Conservation (phyloP, 805 yeast genomes). For the Monosporozyma unispora region DNA sequence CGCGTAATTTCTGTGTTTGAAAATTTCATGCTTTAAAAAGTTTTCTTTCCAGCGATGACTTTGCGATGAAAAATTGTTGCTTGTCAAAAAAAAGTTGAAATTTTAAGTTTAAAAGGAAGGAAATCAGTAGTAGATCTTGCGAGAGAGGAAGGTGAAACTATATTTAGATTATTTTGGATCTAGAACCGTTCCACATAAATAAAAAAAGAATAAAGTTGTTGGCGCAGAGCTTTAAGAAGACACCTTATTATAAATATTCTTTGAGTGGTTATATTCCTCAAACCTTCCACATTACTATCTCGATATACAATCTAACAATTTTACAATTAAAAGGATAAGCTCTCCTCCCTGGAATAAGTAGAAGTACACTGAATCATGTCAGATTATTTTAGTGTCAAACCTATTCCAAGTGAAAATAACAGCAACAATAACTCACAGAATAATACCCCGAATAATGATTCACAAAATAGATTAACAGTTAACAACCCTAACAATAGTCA, state of each 20-base stretch:
- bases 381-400: constrained; percentile 18
- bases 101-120: not conserved
- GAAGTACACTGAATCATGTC: constrained; percentile 9
- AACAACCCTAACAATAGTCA: not conserved
- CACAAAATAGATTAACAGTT: not conserved
- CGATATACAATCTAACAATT: too few species aligned
- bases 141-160: not conserved
- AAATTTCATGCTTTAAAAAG: too few species aligned
- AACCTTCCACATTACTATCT: too few species aligned
- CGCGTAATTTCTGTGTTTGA: too few species aligned
- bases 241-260: too few species aligned
- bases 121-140: not conserved
- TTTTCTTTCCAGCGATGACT: not conserved
- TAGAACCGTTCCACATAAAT: too few species aligned
- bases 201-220: too few species aligned
- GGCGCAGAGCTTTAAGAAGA: too few species aligned
- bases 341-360: not conserved
- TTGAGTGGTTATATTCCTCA: too few species aligned
- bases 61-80: not conserved
- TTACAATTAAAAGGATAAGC: not conserved
- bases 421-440: not conserved
- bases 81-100: not conserved
- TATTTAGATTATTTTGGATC: too few species aligned
- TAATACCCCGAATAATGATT: not conserved
- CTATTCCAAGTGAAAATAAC: not conserved